phyloP scores from a whole-genome alignment of 495 filamentous ascomycete species.

The Cryomyces minteri region DNA sequence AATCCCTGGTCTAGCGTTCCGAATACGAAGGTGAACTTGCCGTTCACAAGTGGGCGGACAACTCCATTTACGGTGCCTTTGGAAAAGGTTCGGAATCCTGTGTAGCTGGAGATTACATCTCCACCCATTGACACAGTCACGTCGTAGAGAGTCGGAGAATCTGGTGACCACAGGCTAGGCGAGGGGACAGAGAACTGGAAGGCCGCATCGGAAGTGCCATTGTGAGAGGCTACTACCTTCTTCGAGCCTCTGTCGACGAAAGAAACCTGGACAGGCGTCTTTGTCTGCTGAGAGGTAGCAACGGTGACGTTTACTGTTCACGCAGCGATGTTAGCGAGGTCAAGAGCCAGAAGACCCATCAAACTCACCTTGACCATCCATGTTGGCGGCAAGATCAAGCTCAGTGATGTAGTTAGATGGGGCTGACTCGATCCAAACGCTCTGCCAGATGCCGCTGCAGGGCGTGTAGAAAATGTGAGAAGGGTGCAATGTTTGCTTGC shows the following conservation, averaged over 20 bases:
- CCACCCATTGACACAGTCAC: constrained; percentile 34
- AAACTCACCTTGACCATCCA: constrained; percentile 36
- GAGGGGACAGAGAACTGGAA: constrained; percentile 34
- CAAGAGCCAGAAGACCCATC: background rate
- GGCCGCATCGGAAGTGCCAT: constrained; percentile 23
- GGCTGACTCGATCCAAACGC: constrained; percentile 45
- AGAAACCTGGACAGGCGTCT: constrained; percentile 23
- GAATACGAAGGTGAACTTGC: constrained; percentile 44
- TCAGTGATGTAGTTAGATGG: constrained; percentile 33
- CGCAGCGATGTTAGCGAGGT: too few species aligned
- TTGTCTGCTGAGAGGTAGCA: constrained; percentile 15
- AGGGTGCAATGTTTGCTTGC: constrained; percentile 39
- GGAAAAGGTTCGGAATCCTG: constrained; percentile 45
- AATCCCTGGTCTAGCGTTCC: constrained; percentile 51
- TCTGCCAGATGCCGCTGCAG: constrained; percentile 54
- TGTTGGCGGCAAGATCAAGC: constrained; percentile 36
- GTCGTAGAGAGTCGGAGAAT: constrained; percentile 42
- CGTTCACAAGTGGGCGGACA: constrained; percentile 42
- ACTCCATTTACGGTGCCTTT: constrained; percentile 34
- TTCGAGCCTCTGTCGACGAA: constrained; percentile 21
- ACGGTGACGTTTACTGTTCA: constrained; percentile 11
- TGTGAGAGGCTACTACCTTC: constrained; percentile 19
- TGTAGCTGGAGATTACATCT: constrained; percentile 40
- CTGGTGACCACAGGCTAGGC: constrained; percentile 39
- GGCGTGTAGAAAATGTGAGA: constrained; percentile 54